Evolutionary conservation across 164 flowering plant genomes (phyloP).

Genomic region (grape (Vitis vinifera)): ASM3070453v1 NC_081811.1:26938501-26939000

Average conservation of each 20-base stretch:
- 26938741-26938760: too few species aligned
- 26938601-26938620: not conserved
- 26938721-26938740: too few species aligned
- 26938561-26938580: slow-evolving; percentile 97
- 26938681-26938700: too few species aligned
- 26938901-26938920: not conserved
- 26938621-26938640: not conserved
- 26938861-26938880: too few species aligned
- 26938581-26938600: slow-evolving; percentile 3
- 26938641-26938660: not conserved
- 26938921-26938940: not conserved
- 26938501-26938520: slow-evolving; percentile 95
- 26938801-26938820: too few species aligned
- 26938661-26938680: too few species aligned
- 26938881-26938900: not conserved
- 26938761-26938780: too few species aligned
- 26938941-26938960: slow-evolving; percentile 97
- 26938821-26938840: too few species aligned
- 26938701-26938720: too few species aligned
- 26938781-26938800: too few species aligned
- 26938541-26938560: slow-evolving; percentile 82
- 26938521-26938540: slow-evolving; percentile 68
- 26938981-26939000: slow-evolving; percentile 90
- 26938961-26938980: slow-evolving; percentile 91
- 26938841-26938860: too few species aligned